These are phyloP conservation scores for Apiospora malaysiana DNA, from an alignment of 2,329 filamentous ascomycete species.

Conservation along the genomic window DNA sequence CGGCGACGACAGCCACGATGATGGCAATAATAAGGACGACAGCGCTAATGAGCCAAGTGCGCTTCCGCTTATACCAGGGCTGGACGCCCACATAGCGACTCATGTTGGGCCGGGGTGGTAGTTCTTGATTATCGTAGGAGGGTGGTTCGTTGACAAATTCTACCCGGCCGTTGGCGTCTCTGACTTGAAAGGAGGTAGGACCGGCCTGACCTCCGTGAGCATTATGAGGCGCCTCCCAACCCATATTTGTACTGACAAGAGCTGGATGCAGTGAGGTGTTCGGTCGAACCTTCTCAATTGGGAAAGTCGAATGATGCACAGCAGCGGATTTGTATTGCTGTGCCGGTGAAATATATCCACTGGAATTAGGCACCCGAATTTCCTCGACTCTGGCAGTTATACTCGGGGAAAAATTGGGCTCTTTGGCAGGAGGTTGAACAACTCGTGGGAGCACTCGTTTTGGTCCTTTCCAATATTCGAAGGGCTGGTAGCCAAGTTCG, in stretches of 20 bases:
- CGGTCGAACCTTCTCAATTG: conserved; percentile 16
- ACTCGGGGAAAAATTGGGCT: conserved; percentile 9
- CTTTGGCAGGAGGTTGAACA: neutral
- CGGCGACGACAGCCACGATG: conserved; percentile 54
- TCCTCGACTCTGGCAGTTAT: conserved; percentile 23
- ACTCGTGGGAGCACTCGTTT: conserved; percentile 13
- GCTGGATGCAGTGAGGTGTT: neutral
- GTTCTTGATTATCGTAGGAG: conserved; percentile 19
- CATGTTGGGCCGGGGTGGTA: conserved; percentile 33
- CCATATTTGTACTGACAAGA: conserved; percentile 23
- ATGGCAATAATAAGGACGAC: conserved; percentile 48
- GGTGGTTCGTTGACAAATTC: conserved; percentile 23
- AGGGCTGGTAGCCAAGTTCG: conserved; percentile 26
- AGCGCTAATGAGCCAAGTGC: conserved; percentile 52
- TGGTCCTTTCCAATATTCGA: conserved; percentile 29
- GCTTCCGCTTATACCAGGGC: conserved; percentile 59
- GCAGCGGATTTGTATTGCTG: conserved; percentile 17
- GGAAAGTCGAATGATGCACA: conserved; percentile 20
- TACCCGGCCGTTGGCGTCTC: conserved; percentile 22
- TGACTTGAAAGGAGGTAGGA: conserved; percentile 24
- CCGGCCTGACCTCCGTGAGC: conserved; percentile 18
- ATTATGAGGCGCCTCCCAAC: conserved; percentile 21
- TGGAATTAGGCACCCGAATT: conserved; percentile 19
- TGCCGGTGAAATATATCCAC: conserved; percentile 18
- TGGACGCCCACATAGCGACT: conserved; percentile 22